phyloP scores from a whole-genome alignment of 2,329 filamentous ascomycete species.

The Talaromyces rugulosus region DNA sequence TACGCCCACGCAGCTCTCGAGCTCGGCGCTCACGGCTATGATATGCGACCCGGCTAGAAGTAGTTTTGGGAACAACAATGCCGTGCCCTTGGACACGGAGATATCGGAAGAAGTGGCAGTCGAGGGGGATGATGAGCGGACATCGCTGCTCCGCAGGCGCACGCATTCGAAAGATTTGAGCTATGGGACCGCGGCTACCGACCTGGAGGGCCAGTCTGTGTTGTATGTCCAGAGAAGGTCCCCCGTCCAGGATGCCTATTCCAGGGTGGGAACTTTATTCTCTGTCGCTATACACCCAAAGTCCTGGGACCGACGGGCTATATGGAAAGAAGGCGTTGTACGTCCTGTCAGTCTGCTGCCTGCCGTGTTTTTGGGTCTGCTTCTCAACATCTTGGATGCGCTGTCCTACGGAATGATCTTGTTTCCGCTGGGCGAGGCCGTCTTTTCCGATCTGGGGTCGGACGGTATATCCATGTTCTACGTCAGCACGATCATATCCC shows the following conservation, averaged over 20 bases:
- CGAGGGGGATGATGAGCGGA: conserved; percentile 30
- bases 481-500: conserved; percentile 91
- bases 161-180: conserved; percentile 23
- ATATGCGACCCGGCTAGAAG: conserved; percentile 32
- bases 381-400: conserved; percentile 91
- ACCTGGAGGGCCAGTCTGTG: conserved; percentile 27
- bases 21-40: conserved; percentile 48
- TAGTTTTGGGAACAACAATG: conserved; percentile 17
- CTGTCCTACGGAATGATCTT: conserved; percentile 96
- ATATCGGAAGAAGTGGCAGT: conserved; percentile 22
- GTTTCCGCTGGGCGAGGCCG: conserved; percentile 81
- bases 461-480: conserved; percentile 99
- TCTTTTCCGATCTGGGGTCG: conserved; percentile 81
- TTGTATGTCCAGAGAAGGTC: conserved; percentile 5
- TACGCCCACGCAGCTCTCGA: conserved; percentile 24
- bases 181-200: conserved; percentile 27
- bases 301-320: conserved; percentile 63
- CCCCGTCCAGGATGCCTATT: conserved; percentile 14
- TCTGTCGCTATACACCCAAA: conserved; percentile 55
- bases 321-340: conserved; percentile 63
- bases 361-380: conserved; percentile 78
- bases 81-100: conserved; percentile 14
- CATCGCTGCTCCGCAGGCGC: conserved; percentile 30
- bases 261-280: conserved; percentile 19
- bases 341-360: conserved; percentile 70